A percentile compares a stretch with the other conserved stretches of the same genome.
These are phyloP conservation scores for Leishmania gerbilli DNA, from an alignment of 208 protist genomes.

Conservation along the genomic window DNA sequence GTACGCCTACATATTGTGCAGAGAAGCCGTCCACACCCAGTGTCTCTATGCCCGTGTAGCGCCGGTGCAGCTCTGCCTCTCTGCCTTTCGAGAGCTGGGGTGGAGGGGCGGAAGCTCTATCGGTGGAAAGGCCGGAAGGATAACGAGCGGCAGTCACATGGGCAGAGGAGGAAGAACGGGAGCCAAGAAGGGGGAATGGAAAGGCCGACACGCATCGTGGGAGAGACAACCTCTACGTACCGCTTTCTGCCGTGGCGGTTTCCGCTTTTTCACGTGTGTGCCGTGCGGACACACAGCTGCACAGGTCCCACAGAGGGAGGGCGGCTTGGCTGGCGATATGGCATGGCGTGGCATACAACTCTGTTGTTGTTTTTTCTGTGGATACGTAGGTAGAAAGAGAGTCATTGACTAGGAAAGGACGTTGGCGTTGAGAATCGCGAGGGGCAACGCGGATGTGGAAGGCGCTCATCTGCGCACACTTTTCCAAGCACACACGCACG, in stretches of 20 bases:
- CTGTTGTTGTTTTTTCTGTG: not conserved
- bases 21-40: not conserved
- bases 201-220: not conserved
- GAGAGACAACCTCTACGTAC: not conserved
- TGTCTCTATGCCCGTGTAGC: not conserved
- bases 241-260: not conserved
- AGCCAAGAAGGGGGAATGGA: not conserved
- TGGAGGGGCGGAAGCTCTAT: not conserved
- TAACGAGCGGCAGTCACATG: not conserved
- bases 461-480: not conserved
- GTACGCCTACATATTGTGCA: not conserved
- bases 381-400: not conserved
- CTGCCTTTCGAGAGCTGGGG: not conserved
- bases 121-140: not conserved
- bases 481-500: not conserved
- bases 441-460: not conserved
- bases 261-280: not conserved
- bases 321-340: not conserved
- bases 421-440: not conserved
- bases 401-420: not conserved
- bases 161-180: not conserved
- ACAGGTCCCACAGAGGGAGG: not conserved
- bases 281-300: not conserved
- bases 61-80: not conserved
- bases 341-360: not conserved